Conservation (phyloP, 768 basidiomycete species). For the Coprinellus micaceus region DNA sequence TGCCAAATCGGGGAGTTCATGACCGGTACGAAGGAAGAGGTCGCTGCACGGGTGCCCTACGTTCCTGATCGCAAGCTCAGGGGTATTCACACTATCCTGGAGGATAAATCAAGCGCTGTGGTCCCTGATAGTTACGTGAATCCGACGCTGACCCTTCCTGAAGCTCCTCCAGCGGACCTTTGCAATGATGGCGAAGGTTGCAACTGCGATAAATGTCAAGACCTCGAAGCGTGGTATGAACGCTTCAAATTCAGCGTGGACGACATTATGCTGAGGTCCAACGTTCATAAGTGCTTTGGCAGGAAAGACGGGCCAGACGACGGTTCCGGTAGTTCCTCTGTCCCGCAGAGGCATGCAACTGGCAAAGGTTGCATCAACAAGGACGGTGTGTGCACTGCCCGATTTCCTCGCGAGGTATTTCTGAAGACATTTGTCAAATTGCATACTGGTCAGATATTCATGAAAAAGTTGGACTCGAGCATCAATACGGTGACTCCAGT, state of each 20-base stretch:
- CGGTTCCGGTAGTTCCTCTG: not conserved
- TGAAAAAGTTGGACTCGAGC: not conserved
- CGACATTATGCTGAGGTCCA: not conserved
- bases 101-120: not conserved
- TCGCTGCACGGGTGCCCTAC: constrained; percentile 5
- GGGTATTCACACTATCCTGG: not conserved
- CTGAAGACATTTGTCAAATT: not conserved
- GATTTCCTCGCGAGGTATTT: not conserved
- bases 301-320: not conserved
- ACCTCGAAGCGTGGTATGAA: not conserved
- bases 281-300: not conserved
- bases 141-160: not conserved
- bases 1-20: constrained; percentile 27
- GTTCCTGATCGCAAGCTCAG: not conserved
- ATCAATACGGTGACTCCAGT: not conserved
- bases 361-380: constrained; percentile 1
- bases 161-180: not conserved
- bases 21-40: constrained; percentile 21
- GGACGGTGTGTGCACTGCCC: not conserved
- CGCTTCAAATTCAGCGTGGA: not conserved
- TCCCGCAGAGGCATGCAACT: not conserved
- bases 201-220: not conserved
- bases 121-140: not conserved
- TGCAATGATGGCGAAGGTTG: not conserved
- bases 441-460: not conserved